These are phyloP conservation scores for Geranium rotundifolium DNA, from an alignment of 345 rosid genomes.

Conservation along the genomic window DNA sequence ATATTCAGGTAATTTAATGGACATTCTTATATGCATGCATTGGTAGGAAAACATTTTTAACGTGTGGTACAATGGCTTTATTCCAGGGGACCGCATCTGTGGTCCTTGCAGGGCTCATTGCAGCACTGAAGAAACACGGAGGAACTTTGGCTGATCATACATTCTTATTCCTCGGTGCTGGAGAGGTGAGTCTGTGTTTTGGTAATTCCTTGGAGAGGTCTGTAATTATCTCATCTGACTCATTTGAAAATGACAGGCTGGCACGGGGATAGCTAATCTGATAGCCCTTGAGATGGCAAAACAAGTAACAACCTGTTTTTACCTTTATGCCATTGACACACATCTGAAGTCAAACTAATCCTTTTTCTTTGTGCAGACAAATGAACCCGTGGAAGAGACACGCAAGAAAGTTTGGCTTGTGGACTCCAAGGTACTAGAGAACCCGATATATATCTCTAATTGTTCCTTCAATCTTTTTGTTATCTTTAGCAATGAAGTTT, in stretches of 20 bases:
- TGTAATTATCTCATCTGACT: neutral
- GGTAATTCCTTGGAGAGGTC: neutral
- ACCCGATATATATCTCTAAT: neutral
- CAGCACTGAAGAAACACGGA: constrained; percentile 66
- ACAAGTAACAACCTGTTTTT: constrained; percentile 36
- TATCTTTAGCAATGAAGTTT: neutral
- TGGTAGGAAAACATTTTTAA: constrained; percentile 7
- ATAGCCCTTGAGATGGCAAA: constrained; percentile 87
- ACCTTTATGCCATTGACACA: neutral
- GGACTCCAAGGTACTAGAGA: constrained; percentile 74
- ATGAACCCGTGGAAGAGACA: constrained; percentile 63
- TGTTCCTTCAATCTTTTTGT: neutral
- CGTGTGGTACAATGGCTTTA: constrained; percentile 5
- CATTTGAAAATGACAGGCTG: constrained; percentile 51
- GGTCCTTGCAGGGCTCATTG: constrained; percentile 91
- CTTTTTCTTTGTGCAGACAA: constrained; percentile 28
- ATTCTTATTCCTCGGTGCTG: constrained; percentile 93
- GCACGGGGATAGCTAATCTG: constrained; percentile 96
- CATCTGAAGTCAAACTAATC: neutral
- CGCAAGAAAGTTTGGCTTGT: constrained; percentile 94
- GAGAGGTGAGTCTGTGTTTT: constrained; percentile 47
- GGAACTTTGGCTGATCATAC: constrained; percentile 70
- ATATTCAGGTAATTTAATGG: constrained; percentile 61
- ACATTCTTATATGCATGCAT: neutral
- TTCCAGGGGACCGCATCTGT: constrained; percentile 96